Evolutionary conservation across 2,329 filamentous ascomycete genomes (phyloP), one percentile per base, ranked within the genome.

Genomic region (Botrytis pseudocinerea): DNA sequence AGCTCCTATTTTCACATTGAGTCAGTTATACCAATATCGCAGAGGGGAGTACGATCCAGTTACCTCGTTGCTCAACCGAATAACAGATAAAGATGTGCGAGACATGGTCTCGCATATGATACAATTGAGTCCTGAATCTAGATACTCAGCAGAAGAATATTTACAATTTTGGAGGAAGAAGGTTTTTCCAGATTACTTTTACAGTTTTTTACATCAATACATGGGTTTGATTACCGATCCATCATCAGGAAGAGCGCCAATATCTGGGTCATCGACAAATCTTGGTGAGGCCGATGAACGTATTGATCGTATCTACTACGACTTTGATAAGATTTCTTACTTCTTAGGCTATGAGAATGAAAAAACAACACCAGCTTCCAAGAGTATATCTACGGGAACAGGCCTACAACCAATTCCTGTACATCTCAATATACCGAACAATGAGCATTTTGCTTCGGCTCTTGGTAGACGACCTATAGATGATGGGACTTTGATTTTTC

Each of bases 321-420:
- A 99, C 80, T 98, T 98, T 83, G 96, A 99, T 82, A 99, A 98
- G 82, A 97, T 99, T 70, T 94, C 95, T 0, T 97, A 97, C 80
- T 97, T 97, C 73, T 87, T 99, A 1, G 95, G 93, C 22, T 94
- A 94, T 74, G 88, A 89, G 42, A 85, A 90, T 61, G 78, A 82
- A 60, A 79, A 80, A 16, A 48, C 32, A 46, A 73, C 76, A 5
- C 71, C 77, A 0, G 77, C 80, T 35, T 75, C 79, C 32, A 77
- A 78, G 42, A 80, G 83, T 38, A 80, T 84, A 6, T 82, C 84
- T 5, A 83, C 84, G 3, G 84, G 86, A 59, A 85, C 89, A 14
- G 87, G 86, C 2, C 82, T 90, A 28, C 86, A 87, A 2, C 85
- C 93, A 35, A 93, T 97, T 73, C 95, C 95, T 0, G 87, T 98